Conservation (phyloP, 176 grass and related monocot species). For the bread wheat (Triticum aestivum) region DNA sequence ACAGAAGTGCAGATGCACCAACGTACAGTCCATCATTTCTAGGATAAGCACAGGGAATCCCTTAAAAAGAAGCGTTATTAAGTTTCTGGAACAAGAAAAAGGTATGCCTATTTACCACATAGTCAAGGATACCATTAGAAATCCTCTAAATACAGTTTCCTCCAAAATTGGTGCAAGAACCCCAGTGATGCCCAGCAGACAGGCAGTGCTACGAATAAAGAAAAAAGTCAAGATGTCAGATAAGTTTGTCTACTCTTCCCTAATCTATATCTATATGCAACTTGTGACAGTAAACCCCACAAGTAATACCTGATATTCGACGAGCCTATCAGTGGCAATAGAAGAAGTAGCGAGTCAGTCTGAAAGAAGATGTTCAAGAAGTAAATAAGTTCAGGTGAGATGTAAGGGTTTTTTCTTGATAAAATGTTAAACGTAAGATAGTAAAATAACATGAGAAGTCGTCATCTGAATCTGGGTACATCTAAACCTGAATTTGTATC, state of each 20-base stretch:
- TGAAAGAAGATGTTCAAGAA: conserved; percentile 52
- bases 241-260: conserved; percentile 7
- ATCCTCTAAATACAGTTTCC: conserved; percentile 95
- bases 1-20: neutral
- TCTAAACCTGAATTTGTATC: neutral
- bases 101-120: conserved; percentile 57
- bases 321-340: conserved; percentile 90
- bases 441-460: neutral
- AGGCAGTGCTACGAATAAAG: conserved; percentile 57
- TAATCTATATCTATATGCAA: conserved; percentile 12
- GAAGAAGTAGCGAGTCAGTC: conserved; percentile 71
- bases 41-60: neutral
- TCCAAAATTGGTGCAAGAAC: conserved; percentile 89
- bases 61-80: neutral
- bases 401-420: neutral
- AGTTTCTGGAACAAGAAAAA: conserved; percentile 5
- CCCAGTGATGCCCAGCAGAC: conserved; percentile 78
- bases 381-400: conserved; percentile 7
- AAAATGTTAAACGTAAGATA: neutral
- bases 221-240: conserved; percentile 16
- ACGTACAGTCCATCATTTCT: neutral
- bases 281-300: conserved; percentile 1
- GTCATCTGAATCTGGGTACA: neutral
- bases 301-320: conserved; percentile 68
- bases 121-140: conserved; percentile 86